Evolutionary conservation across 2,329 filamentous ascomycete species (phyloP).

Genomic region (Arachnomyces sp.): DNA sequence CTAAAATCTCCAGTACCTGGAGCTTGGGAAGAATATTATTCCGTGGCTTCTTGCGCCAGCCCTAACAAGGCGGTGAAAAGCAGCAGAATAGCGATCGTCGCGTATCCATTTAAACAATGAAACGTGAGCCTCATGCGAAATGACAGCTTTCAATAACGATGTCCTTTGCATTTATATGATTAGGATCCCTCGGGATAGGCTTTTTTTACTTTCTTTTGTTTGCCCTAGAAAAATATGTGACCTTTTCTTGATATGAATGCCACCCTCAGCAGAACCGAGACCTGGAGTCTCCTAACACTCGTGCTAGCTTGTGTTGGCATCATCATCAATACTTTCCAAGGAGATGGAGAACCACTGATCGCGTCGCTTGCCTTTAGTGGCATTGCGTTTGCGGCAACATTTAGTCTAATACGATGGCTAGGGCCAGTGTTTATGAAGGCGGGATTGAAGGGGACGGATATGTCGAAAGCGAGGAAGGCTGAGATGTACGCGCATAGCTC

Average conservation of each 20-base stretch:
- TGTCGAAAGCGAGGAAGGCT: constrained; percentile 65
- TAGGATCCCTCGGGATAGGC: neutral
- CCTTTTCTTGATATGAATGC: constrained; percentile 23
- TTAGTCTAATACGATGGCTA: constrained; percentile 86
- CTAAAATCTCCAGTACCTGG: too few species aligned
- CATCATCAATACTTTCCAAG: constrained; percentile 68
- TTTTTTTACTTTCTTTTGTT: constrained; percentile 7
- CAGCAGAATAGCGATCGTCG: too few species aligned
- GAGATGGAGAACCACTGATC: constrained; percentile 79
- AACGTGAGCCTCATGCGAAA: too few species aligned
- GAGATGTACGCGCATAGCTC: constrained; percentile 55
- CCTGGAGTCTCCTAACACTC: constrained; percentile 53
- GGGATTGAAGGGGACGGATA: constrained; percentile 80
- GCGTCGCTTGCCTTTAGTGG: constrained; percentile 81
- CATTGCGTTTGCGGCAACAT: constrained; percentile 72
- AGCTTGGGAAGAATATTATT: too few species aligned
- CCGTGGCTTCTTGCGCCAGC: too few species aligned
- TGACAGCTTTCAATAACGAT: neutral
- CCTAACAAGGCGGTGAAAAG: too few species aligned
- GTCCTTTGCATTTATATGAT: constrained; percentile 15
- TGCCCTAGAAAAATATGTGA: neutral
- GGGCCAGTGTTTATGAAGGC: constrained; percentile 80
- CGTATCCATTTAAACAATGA: too few species aligned
- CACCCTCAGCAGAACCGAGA: constrained; percentile 45
- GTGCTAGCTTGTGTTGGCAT: constrained; percentile 62